Percentiles rank a stretch among this genome's conserved stretches.
Evolutionary conservation across 1,284 basidiomycete genomes (phyloP).

Genomic region (Peniophora sp.): DNA sequence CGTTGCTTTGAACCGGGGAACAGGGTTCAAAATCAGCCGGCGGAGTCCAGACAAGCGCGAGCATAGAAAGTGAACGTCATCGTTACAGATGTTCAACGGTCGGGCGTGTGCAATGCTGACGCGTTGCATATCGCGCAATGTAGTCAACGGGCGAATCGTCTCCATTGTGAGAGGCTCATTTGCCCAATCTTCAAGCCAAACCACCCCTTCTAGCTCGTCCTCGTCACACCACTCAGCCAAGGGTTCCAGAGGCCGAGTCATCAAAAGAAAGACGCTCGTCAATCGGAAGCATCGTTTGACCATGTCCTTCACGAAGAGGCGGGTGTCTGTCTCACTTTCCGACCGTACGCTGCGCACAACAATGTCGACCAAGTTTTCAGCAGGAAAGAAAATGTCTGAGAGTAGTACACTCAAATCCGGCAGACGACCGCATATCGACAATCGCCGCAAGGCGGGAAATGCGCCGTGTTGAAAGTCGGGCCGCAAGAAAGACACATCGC

Average conservation of each 20-base stretch:
- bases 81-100: neutral
- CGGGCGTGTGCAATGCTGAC: constrained; percentile 18
- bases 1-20: neutral
- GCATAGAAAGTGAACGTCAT: neutral
- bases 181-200: no score
- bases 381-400: neutral
- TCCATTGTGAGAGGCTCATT: constrained; percentile 14
- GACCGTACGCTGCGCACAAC: neutral
- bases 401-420: neutral
- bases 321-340: neutral
- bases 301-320: neutral
- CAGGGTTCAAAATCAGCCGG: neutral
- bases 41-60: neutral
- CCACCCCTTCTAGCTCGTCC: no score
- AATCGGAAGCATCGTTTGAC: neutral
- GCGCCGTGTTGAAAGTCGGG: neutral
- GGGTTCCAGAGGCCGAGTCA: neutral
- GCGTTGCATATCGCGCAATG: constrained; percentile 24
- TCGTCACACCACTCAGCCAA: neutral
- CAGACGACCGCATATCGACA: neutral
- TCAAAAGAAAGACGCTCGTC: neutral
- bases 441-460: neutral
- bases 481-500: neutral
- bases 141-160: constrained; percentile 22
- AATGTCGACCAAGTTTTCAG: neutral